Evolutionary conservation across 1,284 basidiomycete species (phyloP).

Genomic region (Fistulinella staudtii): DNA sequence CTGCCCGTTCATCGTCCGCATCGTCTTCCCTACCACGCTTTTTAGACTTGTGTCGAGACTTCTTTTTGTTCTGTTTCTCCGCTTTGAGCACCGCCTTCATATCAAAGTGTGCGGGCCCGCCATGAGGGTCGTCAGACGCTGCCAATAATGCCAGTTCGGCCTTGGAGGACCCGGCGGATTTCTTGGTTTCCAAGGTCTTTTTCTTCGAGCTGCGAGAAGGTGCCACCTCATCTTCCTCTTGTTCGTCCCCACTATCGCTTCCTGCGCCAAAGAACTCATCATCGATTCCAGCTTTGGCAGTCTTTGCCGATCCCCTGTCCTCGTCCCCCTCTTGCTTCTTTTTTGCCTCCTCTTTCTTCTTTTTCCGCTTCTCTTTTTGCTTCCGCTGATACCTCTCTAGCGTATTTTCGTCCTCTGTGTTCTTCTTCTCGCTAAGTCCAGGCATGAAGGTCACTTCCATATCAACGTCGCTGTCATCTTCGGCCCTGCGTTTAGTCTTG

Average conservation of each 20-base stretch:
- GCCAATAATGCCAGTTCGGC: constrained; percentile 69
- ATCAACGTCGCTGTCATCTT: constrained; percentile 54
- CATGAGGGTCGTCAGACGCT: constrained; percentile 50
- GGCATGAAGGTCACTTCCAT: constrained; percentile 95
- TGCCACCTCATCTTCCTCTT: constrained; percentile 13
- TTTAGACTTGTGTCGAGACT: constrained; percentile 36
- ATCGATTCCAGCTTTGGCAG: constrained; percentile 40
- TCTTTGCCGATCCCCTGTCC: constrained; percentile 21
- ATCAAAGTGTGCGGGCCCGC: constrained; percentile 79
- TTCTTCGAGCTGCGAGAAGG: constrained; percentile 22
- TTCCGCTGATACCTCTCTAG: constrained; percentile 83
- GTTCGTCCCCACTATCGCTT: constrained; percentile 42
- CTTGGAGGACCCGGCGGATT: constrained; percentile 17
- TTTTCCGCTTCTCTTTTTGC: constrained; percentile 81
- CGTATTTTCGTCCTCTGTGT: constrained; percentile 72
- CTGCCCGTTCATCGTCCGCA: constrained; percentile 45
- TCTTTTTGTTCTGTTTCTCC: constrained; percentile 69
- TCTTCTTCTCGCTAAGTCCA: constrained; percentile 59
- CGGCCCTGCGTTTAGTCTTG: constrained; percentile 29
- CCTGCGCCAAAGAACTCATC: constrained; percentile 61
- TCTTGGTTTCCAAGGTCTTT: constrained; percentile 16
- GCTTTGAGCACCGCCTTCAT: constrained; percentile 87
- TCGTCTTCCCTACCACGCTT: constrained; percentile 43
- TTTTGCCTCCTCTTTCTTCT: constrained; percentile 67
- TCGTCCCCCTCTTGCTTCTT: constrained; percentile 24